phyloP scores from a whole-genome alignment of 2,329 filamentous ascomycete species.

The Fusarium begoniae region DNA sequence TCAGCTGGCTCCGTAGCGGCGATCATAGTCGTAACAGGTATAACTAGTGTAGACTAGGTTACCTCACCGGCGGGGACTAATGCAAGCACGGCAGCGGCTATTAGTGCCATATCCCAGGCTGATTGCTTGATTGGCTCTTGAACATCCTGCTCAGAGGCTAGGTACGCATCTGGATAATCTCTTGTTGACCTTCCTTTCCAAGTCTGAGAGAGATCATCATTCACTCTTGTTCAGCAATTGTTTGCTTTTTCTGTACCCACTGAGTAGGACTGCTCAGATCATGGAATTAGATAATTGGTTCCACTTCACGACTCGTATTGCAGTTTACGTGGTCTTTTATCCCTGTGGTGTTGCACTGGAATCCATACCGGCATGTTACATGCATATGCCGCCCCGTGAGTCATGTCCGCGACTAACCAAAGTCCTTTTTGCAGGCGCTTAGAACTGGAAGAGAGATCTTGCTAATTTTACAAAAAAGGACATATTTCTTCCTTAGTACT shows the following conservation, averaged over 20 bases:
- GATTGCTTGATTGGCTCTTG: background rate
- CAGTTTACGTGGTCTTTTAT: background rate
- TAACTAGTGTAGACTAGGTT: background rate
- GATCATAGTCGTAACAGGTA: background rate
- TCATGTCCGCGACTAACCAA: background rate
- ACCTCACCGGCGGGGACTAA: background rate
- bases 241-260: background rate
- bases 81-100: background rate
- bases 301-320: background rate
- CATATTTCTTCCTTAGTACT: fast-evolving
- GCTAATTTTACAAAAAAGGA: no score
- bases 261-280: background rate
- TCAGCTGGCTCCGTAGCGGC: background rate
- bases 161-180: background rate
- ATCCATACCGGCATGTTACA: background rate
- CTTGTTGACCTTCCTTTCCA: background rate
- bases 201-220: background rate
- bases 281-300: background rate
- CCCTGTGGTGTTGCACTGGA: background rate
- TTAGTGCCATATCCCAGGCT: background rate
- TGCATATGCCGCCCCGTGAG: background rate
- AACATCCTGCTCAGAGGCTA: background rate
- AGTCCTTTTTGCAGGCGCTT: background rate
- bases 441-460: fast-evolving
- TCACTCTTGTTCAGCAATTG: background rate